Percentiles rank a stretch among this genome's conserved stretches.
These are phyloP conservation scores for Stereum hirsutum DNA, from an alignment of 1,284 basidiomycete species.

Conservation along the genomic window DNA sequence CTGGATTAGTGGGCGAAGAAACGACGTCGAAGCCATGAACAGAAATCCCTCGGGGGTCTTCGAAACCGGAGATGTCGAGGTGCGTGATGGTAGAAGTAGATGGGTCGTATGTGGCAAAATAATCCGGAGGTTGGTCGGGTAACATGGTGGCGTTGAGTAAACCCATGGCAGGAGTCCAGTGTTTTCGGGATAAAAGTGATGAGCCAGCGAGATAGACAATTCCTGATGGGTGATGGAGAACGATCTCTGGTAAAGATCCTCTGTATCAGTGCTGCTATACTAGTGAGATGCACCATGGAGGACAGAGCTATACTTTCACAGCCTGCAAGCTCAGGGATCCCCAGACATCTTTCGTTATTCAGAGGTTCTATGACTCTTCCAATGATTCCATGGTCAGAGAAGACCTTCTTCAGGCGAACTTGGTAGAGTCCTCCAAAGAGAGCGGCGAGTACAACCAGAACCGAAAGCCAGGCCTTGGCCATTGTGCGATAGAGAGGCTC, in stretches of 20 bases:
- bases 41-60: constrained; percentile 35
- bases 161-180: constrained; percentile 45
- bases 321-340: background rate
- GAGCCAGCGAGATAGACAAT: constrained; percentile 68
- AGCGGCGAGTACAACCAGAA: too few species aligned
- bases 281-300: background rate
- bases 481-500: too few species aligned
- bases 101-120: constrained; percentile 56
- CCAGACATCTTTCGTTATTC: background rate
- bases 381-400: too few species aligned
- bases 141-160: constrained; percentile 34
- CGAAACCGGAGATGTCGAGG: constrained; percentile 33
- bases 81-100: constrained; percentile 33
- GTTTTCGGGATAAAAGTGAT: constrained; percentile 32
- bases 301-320: background rate
- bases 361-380: background rate
- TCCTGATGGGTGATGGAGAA: constrained; percentile 46
- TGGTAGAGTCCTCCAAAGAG: too few species aligned
- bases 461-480: too few species aligned
- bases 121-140: constrained; percentile 41
- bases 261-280: background rate
- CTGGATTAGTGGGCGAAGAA: constrained; percentile 34
- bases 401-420: too few species aligned
- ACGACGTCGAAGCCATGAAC: constrained; percentile 71
- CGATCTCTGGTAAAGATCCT: constrained; percentile 35